Evolutionary conservation across 2,329 filamentous ascomycete genomes (phyloP), one percentile per base, ranked within the genome.

Genomic region (Diaporthe capsici): DNA sequence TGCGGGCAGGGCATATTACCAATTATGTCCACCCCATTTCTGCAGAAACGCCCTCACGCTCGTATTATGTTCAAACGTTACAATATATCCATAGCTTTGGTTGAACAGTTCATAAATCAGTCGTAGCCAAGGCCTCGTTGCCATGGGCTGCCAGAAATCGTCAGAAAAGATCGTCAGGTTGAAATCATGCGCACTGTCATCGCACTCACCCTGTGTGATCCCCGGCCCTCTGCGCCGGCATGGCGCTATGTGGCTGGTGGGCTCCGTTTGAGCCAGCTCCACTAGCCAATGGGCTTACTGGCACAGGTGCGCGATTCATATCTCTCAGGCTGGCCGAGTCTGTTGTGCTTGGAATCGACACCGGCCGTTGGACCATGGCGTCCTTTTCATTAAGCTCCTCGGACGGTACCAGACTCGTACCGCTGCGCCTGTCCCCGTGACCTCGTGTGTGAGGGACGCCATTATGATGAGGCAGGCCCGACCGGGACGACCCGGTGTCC

Each of bases 111-210:
- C 39, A 47, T 80, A 76, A 76, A 81, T 74, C 79, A 75, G 80
- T 90, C 88, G 80, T 90, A 90, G 76, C 88, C 88, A 74, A 88
- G 88, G 79, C 88, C 88, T 79, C 88, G 87, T 83, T 90, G 88
- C 88, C 88, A 90, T 78, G 88, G 88, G 82, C 88, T 90, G 79
- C 47, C 71, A 70, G 39, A 42, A 57, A 39, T 60, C 77, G 83
- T 77, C 81, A 80, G 75, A 76, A 78, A 58, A 53, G 74, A 39
- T 71, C 37, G 67, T 74, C 73, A 34, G 20, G 34, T 31, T 31
- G n/a, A 49, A 61, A 25, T 42, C 42, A 31, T n/a, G 17, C 61
- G 37, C 15, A 44, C n/a, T 47, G 25, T n/a, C 15, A 76, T 31
- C 39, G 5, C n/a, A 53, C 86, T 85, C 81, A 89, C 88, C 86